Percentiles rank a stretch among this genome's conserved stretches.
phyloP scores from a whole-genome alignment of 75 land plant species.

The Pinus tabuliformis region DNA sequence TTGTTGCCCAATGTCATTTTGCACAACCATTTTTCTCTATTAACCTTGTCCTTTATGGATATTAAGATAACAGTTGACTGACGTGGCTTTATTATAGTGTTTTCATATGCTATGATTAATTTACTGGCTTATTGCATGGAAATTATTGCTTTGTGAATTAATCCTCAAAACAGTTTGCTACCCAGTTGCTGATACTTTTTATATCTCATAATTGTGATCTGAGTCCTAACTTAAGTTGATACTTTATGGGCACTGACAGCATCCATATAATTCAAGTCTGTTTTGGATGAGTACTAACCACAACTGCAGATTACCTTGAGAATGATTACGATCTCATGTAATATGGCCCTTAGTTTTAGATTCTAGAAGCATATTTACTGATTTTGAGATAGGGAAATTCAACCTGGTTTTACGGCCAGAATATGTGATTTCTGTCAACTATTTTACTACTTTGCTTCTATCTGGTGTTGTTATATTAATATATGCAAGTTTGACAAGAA shows the following conservation, averaged over 20 bases:
- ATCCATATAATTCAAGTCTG: background rate
- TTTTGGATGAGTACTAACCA: background rate
- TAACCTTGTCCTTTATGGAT: no score
- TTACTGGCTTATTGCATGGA: background rate
- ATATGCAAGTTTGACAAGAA: background rate
- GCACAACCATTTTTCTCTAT: no score
- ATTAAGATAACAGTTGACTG: no score
- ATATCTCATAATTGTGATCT: background rate
- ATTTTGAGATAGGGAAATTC: background rate
- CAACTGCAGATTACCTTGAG: background rate
- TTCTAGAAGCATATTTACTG: background rate
- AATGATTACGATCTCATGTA: background rate
- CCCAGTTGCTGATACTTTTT: background rate
- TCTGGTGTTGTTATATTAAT: background rate
- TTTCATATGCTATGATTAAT: background rate
- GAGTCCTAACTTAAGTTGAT: background rate
- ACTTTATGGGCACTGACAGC: background rate
- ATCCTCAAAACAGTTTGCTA: background rate
- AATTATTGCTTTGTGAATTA: background rate
- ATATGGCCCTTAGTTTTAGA: background rate
- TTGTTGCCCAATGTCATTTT: no score
- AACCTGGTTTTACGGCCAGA: background rate
- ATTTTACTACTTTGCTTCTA: background rate
- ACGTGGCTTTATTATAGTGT: no score
- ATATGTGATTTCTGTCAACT: background rate